A percentile compares a stretch with the other conserved stretches of the same genome.
Conservation (phyloP, 768 basidiomycete species). For the Candolleomyces aberdarensis region DNA sequence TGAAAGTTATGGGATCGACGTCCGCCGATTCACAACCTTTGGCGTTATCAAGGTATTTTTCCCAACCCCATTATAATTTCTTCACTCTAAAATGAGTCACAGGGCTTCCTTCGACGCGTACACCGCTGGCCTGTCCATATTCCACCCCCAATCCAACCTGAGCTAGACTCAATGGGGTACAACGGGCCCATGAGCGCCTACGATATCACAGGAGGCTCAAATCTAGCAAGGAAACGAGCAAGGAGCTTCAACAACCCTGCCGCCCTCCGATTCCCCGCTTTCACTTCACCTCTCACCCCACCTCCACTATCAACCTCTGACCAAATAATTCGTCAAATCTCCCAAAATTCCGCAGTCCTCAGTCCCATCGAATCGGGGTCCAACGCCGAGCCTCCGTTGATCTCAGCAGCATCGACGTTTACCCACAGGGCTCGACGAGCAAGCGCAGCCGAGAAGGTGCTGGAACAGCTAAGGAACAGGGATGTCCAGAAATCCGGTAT, state of each 20-base stretch:
- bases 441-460: conserved; percentile 66
- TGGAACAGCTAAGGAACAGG: conserved; percentile 60
- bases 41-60: conserved; percentile 87
- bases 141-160: conserved; percentile 30
- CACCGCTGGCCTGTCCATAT: conserved; percentile 89
- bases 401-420: conserved; percentile 25
- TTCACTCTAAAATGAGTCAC: neutral
- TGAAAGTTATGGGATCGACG: conserved; percentile 74
- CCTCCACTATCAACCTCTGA: conserved; percentile 17
- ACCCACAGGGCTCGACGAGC: conserved; percentile 45
- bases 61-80: neutral
- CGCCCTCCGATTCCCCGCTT: conserved; percentile 24
- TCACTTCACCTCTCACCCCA: conserved; percentile 16
- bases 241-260: conserved; percentile 31
- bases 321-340: neutral
- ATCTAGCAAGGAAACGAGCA: conserved; percentile 34
- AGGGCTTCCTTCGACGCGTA: conserved; percentile 91
- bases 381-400: conserved; percentile 12
- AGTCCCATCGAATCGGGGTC: neutral
- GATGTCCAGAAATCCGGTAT: conserved; percentile 47
- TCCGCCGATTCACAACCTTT: conserved; percentile 93
- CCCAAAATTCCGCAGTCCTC: neutral
- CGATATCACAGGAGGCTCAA: conserved; percentile 1
- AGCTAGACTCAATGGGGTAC: neutral
- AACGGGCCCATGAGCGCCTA: conserved; percentile 9